phyloP scores from a whole-genome alignment of 2,329 filamentous ascomycete genomes.

The Plenodomus tracheiphilus region DNA sequence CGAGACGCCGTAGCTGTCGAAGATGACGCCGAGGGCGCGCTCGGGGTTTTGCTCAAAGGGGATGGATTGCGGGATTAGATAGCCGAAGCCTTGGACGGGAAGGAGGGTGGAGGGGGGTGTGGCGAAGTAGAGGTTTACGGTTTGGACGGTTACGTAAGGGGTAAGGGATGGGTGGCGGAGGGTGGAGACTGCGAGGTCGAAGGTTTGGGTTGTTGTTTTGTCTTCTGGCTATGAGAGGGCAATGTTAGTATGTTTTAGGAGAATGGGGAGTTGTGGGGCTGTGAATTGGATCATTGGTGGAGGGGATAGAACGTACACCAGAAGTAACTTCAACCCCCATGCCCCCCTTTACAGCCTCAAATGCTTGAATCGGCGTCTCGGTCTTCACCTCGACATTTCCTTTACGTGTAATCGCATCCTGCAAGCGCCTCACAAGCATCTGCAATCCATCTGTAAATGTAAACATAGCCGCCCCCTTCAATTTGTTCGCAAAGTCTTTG shows the following conservation, averaged over 20 bases:
- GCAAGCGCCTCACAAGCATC: conserved; percentile 44
- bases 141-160: conserved; percentile 79
- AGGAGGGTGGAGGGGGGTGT: conserved; percentile 60
- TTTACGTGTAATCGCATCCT: conserved; percentile 40
- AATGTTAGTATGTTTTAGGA: not conserved
- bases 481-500: conserved; percentile 31
- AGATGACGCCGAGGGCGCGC: conserved; percentile 85
- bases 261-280: not conserved
- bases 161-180: conserved; percentile 53
- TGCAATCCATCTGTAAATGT: conserved; percentile 51
- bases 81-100: conserved; percentile 77
- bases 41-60: conserved; percentile 76
- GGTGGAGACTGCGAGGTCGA: conserved; percentile 37
- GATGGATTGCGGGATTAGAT: conserved; percentile 80
- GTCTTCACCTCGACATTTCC: conserved; percentile 47
- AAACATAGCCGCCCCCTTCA: conserved; percentile 46
- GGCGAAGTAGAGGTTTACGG: conserved; percentile 85
- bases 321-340: conserved; percentile 27
- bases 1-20: conserved; percentile 72
- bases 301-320: conserved; percentile 20
- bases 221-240: conserved; percentile 9
- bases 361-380: conserved; percentile 30
- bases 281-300: not conserved
- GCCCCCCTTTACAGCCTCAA: conserved; percentile 14
- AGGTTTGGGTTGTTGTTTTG: conserved; percentile 20